Conservation (phyloP, 2,329 filamentous ascomycete genomes). For the Phaeosphaeriaceae sp. region DNA sequence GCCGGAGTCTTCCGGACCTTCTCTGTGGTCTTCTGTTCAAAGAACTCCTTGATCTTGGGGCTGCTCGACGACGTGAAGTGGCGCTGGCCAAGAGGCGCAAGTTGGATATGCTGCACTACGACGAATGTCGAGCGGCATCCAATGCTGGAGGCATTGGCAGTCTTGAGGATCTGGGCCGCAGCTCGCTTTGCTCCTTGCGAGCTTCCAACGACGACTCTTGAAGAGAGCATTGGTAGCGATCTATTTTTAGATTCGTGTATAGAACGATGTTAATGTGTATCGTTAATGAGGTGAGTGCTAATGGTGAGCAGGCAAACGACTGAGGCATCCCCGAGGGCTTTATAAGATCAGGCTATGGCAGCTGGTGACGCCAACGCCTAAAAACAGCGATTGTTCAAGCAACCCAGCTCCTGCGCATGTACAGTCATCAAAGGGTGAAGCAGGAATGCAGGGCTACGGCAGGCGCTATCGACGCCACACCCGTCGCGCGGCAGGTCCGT, state of each 20-base stretch:
- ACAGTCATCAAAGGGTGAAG: constrained; percentile 32
- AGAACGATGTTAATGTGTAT: constrained; percentile 2
- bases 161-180: constrained; percentile 47
- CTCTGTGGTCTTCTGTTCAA: constrained; percentile 53
- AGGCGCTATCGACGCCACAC: constrained; percentile 16
- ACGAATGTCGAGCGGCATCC: constrained; percentile 43
- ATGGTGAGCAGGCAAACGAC: constrained; percentile 22
- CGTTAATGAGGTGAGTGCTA: constrained; percentile 10
- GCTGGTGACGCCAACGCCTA: constrained; percentile 21
- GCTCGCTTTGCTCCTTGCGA: constrained; percentile 45
- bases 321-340: constrained; percentile 29
- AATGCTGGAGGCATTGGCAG: constrained; percentile 38
- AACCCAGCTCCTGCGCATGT: constrained; percentile 1
- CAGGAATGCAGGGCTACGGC: constrained; percentile 9
- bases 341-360: constrained; percentile 31
- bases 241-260: constrained; percentile 2
- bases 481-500: constrained; percentile 8
- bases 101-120: constrained; percentile 35
- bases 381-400: constrained; percentile 12
- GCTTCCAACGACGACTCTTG: constrained; percentile 28
- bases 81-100: constrained; percentile 31
- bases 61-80: constrained; percentile 50
- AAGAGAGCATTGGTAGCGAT: constrained; percentile 37
- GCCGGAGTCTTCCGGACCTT: constrained; percentile 54
- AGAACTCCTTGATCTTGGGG: constrained; percentile 53